phyloP scores from a whole-genome alignment of 2,329 filamentous ascomycete species.

The Diaporthe citrichinensis region DNA sequence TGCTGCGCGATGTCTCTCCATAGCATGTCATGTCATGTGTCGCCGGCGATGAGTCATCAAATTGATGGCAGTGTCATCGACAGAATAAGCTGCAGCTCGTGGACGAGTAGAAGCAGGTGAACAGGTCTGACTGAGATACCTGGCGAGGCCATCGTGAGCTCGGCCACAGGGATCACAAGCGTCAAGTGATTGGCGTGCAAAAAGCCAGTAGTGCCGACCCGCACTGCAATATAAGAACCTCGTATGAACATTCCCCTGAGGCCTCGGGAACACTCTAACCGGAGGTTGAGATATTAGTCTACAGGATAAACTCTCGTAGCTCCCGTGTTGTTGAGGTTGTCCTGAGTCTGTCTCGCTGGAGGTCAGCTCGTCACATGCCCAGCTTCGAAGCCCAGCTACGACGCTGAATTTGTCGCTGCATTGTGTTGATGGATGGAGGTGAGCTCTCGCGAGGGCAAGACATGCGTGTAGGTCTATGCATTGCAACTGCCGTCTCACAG shows the following conservation, averaged over 20 bases:
- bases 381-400: not conserved
- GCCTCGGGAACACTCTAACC: not conserved
- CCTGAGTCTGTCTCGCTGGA: not conserved
- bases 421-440: not conserved
- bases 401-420: constrained; percentile 15
- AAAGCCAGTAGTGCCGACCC: not conserved
- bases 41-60: not conserved
- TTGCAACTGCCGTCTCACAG: not conserved
- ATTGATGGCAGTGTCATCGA: not conserved
- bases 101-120: not conserved
- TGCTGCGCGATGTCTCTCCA: not conserved
- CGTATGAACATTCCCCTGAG: not conserved
- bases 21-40: not conserved
- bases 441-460: not conserved
- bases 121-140: not conserved
- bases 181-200: not conserved
- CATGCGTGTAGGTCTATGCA: not conserved
- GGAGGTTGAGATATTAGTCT: constrained; percentile 3
- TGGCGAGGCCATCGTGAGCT: not conserved
- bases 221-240: constrained; percentile 24
- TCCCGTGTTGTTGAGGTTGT: not conserved
- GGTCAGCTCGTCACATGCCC: not conserved
- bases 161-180: constrained; percentile 1
- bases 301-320: constrained; percentile 20
- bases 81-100: too few relatives aligned